Evolutionary conservation across 495 filamentous ascomycete genomes (phyloP).

Genomic region (Aspergillus indologenus): DNA sequence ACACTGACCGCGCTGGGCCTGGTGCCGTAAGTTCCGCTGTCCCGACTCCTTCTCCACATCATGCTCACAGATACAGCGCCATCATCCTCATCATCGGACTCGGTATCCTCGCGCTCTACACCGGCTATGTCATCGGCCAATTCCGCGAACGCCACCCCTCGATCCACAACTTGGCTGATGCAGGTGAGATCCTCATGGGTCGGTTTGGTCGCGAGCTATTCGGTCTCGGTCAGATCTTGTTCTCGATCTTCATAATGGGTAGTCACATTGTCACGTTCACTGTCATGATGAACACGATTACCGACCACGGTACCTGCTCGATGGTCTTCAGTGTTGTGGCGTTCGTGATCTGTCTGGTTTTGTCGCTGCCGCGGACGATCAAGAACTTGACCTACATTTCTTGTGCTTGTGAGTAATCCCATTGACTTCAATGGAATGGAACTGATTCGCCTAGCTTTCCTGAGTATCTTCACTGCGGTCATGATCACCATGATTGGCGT

Average conservation of each 20-base stretch:
- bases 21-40: constrained; percentile 35
- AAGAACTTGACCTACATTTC: constrained; percentile 60
- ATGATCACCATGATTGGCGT: constrained; percentile 71
- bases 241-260: constrained; percentile 74
- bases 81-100: constrained; percentile 62
- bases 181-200: constrained; percentile 60
- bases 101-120: constrained; percentile 70
- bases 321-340: constrained; percentile 67
- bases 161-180: constrained; percentile 68
- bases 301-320: constrained; percentile 63
- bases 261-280: constrained; percentile 70
- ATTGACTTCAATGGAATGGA: constrained; percentile 17
- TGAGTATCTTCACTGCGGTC: constrained; percentile 45
- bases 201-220: constrained; percentile 62
- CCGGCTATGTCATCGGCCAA: constrained; percentile 71
- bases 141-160: constrained; percentile 61
- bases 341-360: constrained; percentile 57
- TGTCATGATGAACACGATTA: constrained; percentile 67
- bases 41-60: no score
- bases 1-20: constrained; percentile 62
- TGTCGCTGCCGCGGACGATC: constrained; percentile 67
- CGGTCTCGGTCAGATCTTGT: constrained; percentile 61
- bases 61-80: constrained; percentile 27
- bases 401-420: constrained; percentile 56
- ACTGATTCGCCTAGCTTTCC: constrained; percentile 29